Base-by-base conservation (phyloP, 768 basidiomycete species). In the Leccinellum luteum region DNA sequence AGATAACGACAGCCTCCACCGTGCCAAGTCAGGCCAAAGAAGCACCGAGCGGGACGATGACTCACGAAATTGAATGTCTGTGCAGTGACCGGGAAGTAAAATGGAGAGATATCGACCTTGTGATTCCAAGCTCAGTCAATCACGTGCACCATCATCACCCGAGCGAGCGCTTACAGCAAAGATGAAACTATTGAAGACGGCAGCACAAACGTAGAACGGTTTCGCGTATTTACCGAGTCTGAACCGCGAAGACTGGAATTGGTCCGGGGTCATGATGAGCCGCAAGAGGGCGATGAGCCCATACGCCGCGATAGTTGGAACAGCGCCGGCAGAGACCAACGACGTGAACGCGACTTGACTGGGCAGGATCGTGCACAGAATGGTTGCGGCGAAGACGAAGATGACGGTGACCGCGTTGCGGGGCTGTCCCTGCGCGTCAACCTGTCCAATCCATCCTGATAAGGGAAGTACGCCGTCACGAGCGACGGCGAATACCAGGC, bases 311-410 rank as follows among this genome's bases (percentile, higher is more conserved):
- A 94, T 92, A 3, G 90, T 94, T 1, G 93, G 94, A 3, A 92
- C 80, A 5, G 79, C 91, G 23, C 90, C 90, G 7, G 92, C 94
- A 12, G 91, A 94, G 43, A 94, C 82, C 58, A 96, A 79, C 14
- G 92, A 94, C 3, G 88, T 93, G 77, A 96, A 97, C 3, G 94
- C 94, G 35, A 95, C 94, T 64, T 89, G 85, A 65, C 90, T 92
- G 1, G 93, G 91, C 25, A 96, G 75, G 66, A 95, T 94, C 9
- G 90, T 88, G 76, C 91, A 94, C n/a, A 95, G 79, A 21, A 95
- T 64, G 31, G 74, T 45, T 1, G 89, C 86, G 0, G 84, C 88
- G 60, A 94, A 93, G 59, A 89, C 66, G 66, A 84, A 90, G 69
- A 95, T 94, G 64, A 95, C 86, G 3, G 91, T 91, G 17, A 95